Conservation (phyloP, 2,329 filamentous ascomycete species). For the Botrytis elliptica region DNA sequence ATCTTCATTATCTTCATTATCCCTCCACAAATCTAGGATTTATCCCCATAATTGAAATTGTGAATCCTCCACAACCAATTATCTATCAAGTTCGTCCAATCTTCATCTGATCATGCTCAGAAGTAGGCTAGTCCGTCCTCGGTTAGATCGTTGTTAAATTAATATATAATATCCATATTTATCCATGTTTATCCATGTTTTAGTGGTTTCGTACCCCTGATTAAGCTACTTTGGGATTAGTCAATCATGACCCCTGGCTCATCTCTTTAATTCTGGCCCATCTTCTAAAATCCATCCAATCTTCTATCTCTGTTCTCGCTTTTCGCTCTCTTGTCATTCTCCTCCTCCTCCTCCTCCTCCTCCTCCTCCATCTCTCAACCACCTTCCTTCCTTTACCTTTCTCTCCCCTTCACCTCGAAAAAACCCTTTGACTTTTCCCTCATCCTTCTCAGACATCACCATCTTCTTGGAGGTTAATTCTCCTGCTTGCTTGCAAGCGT, state of each 20-base stretch:
- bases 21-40: background rate
- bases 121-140: background rate
- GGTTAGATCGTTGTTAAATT: background rate
- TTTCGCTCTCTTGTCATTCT: background rate
- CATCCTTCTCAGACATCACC: constrained; percentile 35
- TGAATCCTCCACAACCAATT: constrained; percentile 1
- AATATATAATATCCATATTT: background rate
- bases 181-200: background rate
- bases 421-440: constrained; percentile 1
- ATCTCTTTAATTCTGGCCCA: constrained; percentile 11
- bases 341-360: constrained; percentile 12
- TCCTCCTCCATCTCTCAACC: constrained; percentile 20
- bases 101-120: background rate
- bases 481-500: constrained; percentile 55
- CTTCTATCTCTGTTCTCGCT: background rate
- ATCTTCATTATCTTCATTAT: background rate
- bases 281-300: background rate
- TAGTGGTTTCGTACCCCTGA: constrained; percentile 11
- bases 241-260: background rate
- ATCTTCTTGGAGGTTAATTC: constrained; percentile 24
- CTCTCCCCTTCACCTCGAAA: constrained; percentile 28
- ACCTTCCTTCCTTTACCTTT: constrained; percentile 21
- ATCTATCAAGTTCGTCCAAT: constrained; percentile 11
- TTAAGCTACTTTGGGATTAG: constrained; percentile 6
- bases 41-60: constrained; percentile 9